Percentiles rank a stretch among this genome's conserved stretches.
These are phyloP conservation scores for Penicilliopsis zonata DNA, from an alignment of 495 filamentous ascomycete genomes.

Conservation along the genomic window DNA sequence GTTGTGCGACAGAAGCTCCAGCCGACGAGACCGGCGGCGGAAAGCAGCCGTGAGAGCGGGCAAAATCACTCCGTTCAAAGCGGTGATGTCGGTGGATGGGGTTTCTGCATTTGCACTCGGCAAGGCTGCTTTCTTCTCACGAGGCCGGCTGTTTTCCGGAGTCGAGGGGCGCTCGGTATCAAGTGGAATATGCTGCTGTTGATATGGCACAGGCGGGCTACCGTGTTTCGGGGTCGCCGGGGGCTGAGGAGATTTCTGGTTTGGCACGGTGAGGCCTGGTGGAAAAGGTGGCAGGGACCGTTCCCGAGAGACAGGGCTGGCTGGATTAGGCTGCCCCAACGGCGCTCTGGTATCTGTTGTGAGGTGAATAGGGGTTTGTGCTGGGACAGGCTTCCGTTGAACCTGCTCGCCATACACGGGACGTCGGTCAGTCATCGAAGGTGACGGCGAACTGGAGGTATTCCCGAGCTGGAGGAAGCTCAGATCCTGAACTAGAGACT, in stretches of 20 bases:
- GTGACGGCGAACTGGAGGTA: slow-evolving; percentile 7
- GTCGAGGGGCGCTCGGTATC: slow-evolving; percentile 2
- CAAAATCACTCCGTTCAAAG: slow-evolving; percentile 72
- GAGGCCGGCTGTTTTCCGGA: slow-evolving; percentile 1
- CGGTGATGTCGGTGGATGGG: slow-evolving; percentile 32
- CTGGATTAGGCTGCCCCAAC: no score
- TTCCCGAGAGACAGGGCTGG: no score
- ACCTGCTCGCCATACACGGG: slow-evolving; percentile 20
- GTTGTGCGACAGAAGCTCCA: slow-evolving; percentile 10
- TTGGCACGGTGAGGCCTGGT: no score
- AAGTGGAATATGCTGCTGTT: neutral
- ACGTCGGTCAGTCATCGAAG: slow-evolving; percentile 6
- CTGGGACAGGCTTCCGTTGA: slow-evolving; percentile 5
- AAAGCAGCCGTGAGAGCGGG: slow-evolving; percentile 86
- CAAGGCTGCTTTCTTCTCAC: neutral
- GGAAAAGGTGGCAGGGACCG: no score
- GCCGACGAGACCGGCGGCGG: slow-evolving; percentile 47
- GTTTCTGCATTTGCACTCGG: slow-evolving; percentile 2
- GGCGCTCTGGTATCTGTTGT: no score
- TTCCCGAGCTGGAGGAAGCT: slow-evolving; percentile 28
- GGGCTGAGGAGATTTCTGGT: neutral
- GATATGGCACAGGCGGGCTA: slow-evolving; percentile 3
- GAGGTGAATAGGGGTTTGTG: no score
- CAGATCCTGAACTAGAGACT: slow-evolving; percentile 49
- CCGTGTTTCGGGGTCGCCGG: slow-evolving; percentile 1